These are phyloP conservation scores for Lasiosphaeria ovina DNA, from an alignment of 495 filamentous ascomycete genomes.

Conservation along the genomic window DNA sequence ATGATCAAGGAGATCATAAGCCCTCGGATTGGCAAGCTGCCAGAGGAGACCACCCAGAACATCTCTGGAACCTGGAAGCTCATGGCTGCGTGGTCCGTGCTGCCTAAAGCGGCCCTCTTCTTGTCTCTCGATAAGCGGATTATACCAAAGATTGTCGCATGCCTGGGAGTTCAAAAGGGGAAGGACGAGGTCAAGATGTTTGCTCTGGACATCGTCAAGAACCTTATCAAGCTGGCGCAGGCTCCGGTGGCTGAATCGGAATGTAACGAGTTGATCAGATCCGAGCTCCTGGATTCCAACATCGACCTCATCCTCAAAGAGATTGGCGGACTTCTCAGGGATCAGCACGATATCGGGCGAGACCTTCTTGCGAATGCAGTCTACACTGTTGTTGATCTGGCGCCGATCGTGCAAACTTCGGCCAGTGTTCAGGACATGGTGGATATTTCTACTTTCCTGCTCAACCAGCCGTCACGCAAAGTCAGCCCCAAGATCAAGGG, in stretches of 20 bases:
- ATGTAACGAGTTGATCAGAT: slow-evolving; percentile 59
- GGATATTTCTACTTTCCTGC: slow-evolving; percentile 71
- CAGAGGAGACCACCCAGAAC: slow-evolving; percentile 83
- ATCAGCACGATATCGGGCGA: slow-evolving; percentile 58
- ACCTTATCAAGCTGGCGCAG: slow-evolving; percentile 57
- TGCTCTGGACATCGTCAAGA: slow-evolving; percentile 69
- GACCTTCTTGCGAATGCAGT: slow-evolving; percentile 73
- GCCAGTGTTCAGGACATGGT: slow-evolving; percentile 68
- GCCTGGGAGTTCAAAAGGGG: slow-evolving; percentile 66
- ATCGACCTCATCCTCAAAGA: slow-evolving; percentile 65
- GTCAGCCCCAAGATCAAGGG: slow-evolving; percentile 83
- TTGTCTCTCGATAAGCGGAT: slow-evolving; percentile 63
- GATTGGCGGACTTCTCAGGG: slow-evolving; percentile 61
- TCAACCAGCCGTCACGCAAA: slow-evolving; percentile 75
- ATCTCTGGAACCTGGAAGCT: slow-evolving; percentile 79
- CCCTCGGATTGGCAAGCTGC: slow-evolving; percentile 74
- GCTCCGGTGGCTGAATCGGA: slow-evolving; percentile 49
- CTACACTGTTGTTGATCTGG: slow-evolving; percentile 69
- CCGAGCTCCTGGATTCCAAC: slow-evolving; percentile 65
- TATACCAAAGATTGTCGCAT: slow-evolving; percentile 67
- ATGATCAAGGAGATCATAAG: slow-evolving; percentile 74
- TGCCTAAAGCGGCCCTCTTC: slow-evolving; percentile 63
- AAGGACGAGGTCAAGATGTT: slow-evolving; percentile 89
- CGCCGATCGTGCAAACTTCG: slow-evolving; percentile 69
- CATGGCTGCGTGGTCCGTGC: slow-evolving; percentile 73